phyloP scores from a whole-genome alignment of 768 basidiomycete species.

The Suillus plorans region DNA sequence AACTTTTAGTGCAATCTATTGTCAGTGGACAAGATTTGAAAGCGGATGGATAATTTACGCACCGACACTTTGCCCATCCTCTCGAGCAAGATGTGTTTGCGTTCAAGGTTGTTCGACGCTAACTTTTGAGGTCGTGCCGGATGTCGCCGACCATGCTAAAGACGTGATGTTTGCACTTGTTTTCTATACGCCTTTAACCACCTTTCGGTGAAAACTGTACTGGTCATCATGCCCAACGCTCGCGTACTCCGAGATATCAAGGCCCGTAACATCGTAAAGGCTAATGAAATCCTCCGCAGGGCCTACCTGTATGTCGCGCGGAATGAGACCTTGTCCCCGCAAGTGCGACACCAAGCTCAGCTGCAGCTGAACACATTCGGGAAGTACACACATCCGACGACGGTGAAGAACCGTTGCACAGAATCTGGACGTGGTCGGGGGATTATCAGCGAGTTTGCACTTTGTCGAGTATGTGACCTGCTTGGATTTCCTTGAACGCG shows the following conservation, averaged over 20 bases:
- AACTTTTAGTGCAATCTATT: constrained; percentile 15
- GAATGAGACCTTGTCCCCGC: constrained; percentile 84
- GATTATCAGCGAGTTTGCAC: constrained; percentile 83
- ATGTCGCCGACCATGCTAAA: constrained; percentile 4
- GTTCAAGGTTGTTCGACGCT: constrained; percentile 1
- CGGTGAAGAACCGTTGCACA: constrained; percentile 85
- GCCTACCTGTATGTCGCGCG: constrained; percentile 94
- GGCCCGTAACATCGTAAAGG: constrained; percentile 66
- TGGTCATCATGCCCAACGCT: constrained; percentile 37
- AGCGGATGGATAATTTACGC: background rate
- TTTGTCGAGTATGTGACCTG: constrained; percentile 63
- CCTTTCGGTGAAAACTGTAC: background rate
- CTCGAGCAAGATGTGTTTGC: background rate
- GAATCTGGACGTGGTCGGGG: constrained; percentile 87
- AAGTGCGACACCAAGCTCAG: constrained; percentile 92
- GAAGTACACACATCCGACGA: constrained; percentile 78
- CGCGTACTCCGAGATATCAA: constrained; percentile 77
- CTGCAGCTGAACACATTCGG: constrained; percentile 88
- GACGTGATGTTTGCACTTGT: constrained; percentile 22
- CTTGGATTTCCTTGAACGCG: background rate
- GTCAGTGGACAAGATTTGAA: background rate
- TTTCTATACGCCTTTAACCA: constrained; percentile 12
- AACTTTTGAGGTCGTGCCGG: constrained; percentile 7
- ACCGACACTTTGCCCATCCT: constrained; percentile 27
- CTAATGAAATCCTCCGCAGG: constrained; percentile 78